phyloP scores from a whole-genome alignment of 352 stramenopile genomes.

The Phytopythium ostracodes region DNA sequence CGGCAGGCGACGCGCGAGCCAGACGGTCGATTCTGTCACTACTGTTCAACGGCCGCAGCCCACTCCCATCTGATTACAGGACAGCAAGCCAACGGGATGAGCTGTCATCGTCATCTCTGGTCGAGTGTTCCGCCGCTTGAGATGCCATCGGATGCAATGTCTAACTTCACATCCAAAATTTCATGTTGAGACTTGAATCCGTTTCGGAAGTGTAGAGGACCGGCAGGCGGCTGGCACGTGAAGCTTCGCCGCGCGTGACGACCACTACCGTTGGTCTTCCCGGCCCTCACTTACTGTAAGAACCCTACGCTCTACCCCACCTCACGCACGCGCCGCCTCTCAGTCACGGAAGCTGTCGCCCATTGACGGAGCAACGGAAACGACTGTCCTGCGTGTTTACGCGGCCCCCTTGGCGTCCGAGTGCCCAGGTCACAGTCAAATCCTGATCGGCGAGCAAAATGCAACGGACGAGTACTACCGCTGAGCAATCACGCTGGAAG shows the following conservation, averaged over 20 bases:
- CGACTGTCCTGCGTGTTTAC: not conserved
- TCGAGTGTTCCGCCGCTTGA: too few relatives aligned
- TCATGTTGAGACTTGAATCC: not conserved
- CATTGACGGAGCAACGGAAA: not conserved
- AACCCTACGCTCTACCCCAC: not conserved
- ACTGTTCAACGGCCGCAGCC: not conserved
- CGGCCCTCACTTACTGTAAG: not conserved
- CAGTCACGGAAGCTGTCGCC: not conserved
- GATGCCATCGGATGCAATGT: too few relatives aligned
- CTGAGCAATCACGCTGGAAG: not conserved
- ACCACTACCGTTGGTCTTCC: not conserved
- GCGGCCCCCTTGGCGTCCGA: not conserved
- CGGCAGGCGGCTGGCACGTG: not conserved
- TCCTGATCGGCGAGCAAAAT: not conserved
- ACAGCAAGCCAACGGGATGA: too few relatives aligned
- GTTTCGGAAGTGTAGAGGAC: not conserved
- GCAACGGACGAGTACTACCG: not conserved
- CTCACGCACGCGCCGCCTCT: not conserved
- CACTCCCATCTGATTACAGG: not conserved
- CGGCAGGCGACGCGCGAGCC: too few relatives aligned
- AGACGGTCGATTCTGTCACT: not conserved
- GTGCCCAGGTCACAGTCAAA: not conserved
- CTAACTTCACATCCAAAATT: not conserved
- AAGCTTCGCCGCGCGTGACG: not conserved
- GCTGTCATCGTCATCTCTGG: not conserved